These are phyloP conservation scores for Cutaneotrichosporon sp. DNA, from an alignment of 1,284 basidiomycete genomes.

Conservation along the genomic window DNA sequence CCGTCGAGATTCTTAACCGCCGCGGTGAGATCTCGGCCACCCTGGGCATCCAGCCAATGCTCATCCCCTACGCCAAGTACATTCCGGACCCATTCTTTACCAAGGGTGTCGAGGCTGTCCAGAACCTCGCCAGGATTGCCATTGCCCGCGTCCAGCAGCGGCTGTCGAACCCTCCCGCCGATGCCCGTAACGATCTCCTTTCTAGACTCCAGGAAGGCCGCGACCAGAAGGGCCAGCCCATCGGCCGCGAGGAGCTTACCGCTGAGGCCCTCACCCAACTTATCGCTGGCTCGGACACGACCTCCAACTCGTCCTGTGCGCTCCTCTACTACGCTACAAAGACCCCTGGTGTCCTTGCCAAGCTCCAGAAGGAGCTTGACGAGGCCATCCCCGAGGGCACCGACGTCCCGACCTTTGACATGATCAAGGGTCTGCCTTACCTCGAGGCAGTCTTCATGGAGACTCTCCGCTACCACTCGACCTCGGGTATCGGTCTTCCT, in stretches of 20 bases:
- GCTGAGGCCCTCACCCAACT: conserved; percentile 80
- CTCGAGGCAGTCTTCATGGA: conserved; percentile 79
- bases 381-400: conserved; percentile 61
- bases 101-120: conserved; percentile 62
- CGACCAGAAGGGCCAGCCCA: conserved; percentile 64
- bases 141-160: conserved; percentile 74
- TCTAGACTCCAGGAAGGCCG: conserved; percentile 70
- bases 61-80: conserved; percentile 58
- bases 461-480: conserved; percentile 72
- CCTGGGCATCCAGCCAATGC: conserved; percentile 67
- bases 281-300: conserved; percentile 59
- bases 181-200: conserved; percentile 65
- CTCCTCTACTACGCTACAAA: conserved; percentile 75
- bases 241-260: conserved; percentile 59
- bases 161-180: conserved; percentile 54
- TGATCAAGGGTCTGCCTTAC: conserved; percentile 64
- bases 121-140: conserved; percentile 72
- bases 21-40: conserved; percentile 82
- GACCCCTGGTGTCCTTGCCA: conserved; percentile 61
- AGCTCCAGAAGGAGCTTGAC: conserved; percentile 75
- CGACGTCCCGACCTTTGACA: conserved; percentile 53
- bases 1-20: conserved; percentile 79
- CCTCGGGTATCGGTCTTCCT: conserved; percentile 68
- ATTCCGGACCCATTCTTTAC: conserved; percentile 65
- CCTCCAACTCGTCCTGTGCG: conserved; percentile 78